A percentile compares a stretch with the other conserved stretches of the same genome.
Conservation (phyloP, 2,329 filamentous ascomycete genomes). For the Paecilomyces dactylethromorphus region DNA sequence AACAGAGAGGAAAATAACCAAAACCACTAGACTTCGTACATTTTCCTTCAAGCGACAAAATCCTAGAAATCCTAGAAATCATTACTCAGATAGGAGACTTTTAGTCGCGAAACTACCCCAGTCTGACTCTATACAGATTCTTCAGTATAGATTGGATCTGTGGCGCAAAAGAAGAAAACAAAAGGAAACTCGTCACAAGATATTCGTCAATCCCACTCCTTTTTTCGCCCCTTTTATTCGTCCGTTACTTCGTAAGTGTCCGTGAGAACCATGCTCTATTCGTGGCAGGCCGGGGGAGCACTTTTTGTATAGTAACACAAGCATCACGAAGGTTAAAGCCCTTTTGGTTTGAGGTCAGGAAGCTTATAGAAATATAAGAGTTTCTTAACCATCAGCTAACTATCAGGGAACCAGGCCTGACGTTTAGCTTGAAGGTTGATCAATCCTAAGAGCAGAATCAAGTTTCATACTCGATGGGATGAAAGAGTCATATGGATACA, state of each 20-base stretch:
- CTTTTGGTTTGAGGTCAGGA: background rate
- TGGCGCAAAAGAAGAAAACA: background rate
- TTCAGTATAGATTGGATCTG: background rate
- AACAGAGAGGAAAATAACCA: background rate
- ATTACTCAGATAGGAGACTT: background rate
- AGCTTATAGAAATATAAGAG: background rate
- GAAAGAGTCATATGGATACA: background rate
- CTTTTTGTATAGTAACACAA: background rate
- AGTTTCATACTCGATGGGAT: background rate
- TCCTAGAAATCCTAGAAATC: background rate
- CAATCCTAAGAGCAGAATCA: background rate
- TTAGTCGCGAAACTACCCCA: background rate
- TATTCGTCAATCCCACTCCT: background rate
- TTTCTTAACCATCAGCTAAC: background rate
- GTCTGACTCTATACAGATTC: background rate
- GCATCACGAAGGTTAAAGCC: background rate
- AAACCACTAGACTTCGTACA: background rate
- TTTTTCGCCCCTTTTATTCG: background rate
- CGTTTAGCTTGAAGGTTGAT: background rate
- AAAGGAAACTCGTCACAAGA: background rate
- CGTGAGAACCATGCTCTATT: background rate
- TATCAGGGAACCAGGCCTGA: background rate
- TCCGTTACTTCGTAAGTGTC: background rate
- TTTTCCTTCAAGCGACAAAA: background rate
- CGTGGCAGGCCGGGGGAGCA: background rate